phyloP scores from a whole-genome alignment of 116 monocot species.

The Trichopus zeylanicus region DNA sequence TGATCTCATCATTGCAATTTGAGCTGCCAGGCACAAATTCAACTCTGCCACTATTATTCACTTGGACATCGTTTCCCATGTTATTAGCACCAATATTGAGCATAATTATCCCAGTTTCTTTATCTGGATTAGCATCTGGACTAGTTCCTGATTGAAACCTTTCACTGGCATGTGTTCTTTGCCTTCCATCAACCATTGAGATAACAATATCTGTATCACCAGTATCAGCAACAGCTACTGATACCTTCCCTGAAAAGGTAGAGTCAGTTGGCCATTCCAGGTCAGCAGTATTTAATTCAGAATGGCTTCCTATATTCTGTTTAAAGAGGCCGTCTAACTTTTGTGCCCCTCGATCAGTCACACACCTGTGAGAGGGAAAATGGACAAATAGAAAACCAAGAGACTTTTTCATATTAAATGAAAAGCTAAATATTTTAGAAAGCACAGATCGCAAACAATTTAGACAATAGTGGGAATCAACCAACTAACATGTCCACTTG shows the following conservation, averaged over 20 bases:
- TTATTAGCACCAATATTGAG: slow-evolving; percentile 8
- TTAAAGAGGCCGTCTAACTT: slow-evolving; percentile 15
- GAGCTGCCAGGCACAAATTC: slow-evolving; percentile 3
- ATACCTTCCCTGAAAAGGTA: slow-evolving; percentile 53
- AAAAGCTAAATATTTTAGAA: background rate
- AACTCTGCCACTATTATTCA: slow-evolving; percentile 1
- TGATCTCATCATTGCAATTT: slow-evolving; percentile 8
- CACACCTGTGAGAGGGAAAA: slow-evolving; percentile 42
- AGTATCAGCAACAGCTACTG: slow-evolving; percentile 83
- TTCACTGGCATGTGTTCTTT: slow-evolving; percentile 10
- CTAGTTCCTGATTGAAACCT: slow-evolving; percentile 1
- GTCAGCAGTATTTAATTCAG: slow-evolving; percentile 17
- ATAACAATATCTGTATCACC: slow-evolving; percentile 94
- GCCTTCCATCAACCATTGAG: slow-evolving; percentile 60
- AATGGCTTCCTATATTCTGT: slow-evolving; percentile 17
- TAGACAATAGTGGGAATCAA: no score
- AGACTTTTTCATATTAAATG: background rate
- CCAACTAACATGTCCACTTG: background rate
- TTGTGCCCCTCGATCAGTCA: slow-evolving; percentile 20
- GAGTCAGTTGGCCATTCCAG: slow-evolving; percentile 26
- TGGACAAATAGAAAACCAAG: background rate
- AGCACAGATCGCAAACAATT: no score
- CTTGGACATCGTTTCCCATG: slow-evolving; percentile 13
- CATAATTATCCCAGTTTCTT: slow-evolving; percentile 10
- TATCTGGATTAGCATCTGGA: slow-evolving; percentile 10